Percentiles rank a stretch among this genome's conserved stretches.
Evolutionary conservation across 2,329 filamentous ascomycete species (phyloP).

Genomic region (Trichoderma arundinaceum): DNA sequence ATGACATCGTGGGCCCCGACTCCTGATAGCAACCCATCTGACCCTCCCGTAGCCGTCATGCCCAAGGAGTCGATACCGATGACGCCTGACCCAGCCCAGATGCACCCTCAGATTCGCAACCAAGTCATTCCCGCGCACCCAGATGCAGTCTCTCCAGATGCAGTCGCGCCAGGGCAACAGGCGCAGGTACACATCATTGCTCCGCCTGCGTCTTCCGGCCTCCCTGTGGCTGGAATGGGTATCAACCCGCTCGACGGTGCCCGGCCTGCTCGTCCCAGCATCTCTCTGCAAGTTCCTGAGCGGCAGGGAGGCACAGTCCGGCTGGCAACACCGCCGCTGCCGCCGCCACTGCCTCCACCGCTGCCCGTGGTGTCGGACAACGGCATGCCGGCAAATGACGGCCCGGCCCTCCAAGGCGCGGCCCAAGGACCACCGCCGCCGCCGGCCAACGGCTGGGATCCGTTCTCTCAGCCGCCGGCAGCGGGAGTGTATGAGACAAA

Average conservation of each 20-base stretch:
- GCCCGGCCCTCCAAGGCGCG: background rate
- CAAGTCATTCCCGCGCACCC: slow-evolving; percentile 11
- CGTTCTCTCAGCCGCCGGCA: slow-evolving; percentile 36
- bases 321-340: slow-evolving; percentile 63
- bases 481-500: slow-evolving; percentile 32
- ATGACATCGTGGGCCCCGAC: slow-evolving; percentile 63
- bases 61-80: background rate
- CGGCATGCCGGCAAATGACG: slow-evolving; percentile 41
- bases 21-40: slow-evolving; percentile 50
- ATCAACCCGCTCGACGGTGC: slow-evolving; percentile 29
- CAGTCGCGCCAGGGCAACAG: background rate
- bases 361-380: slow-evolving; percentile 59
- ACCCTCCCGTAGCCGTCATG: slow-evolving; percentile 37
- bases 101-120: slow-evolving; percentile 22
- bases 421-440: background rate
- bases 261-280: slow-evolving; percentile 46
- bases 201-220: background rate
- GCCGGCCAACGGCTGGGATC: slow-evolving; percentile 32
- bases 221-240: slow-evolving; percentile 12
- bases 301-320: slow-evolving; percentile 65
- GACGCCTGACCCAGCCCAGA: slow-evolving; percentile 9
- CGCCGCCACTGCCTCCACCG: slow-evolving; percentile 42
- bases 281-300: slow-evolving; percentile 53
- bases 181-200: slow-evolving; percentile 8
- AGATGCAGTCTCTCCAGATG: no score